A percentile compares a stretch with the other conserved stretches of the same genome.
Conservation (phyloP, 768 basidiomycete genomes). For the Pisolithus albus region DNA sequence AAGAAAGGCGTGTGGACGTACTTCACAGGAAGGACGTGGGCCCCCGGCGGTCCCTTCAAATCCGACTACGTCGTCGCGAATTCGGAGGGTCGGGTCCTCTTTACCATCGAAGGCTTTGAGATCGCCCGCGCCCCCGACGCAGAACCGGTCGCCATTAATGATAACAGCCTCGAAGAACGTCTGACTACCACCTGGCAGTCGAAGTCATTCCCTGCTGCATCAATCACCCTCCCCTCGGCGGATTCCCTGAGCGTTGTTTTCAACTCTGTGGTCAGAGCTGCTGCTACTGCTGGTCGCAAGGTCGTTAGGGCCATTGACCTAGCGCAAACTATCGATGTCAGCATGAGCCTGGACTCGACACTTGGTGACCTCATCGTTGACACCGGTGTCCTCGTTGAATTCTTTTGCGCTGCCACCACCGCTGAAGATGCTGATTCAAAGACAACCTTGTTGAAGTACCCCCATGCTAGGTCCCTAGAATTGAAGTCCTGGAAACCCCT, state of each 20-base stretch:
- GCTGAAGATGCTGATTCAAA: constrained; percentile 20
- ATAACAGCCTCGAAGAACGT: constrained; percentile 23
- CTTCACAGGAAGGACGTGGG: constrained; percentile 19
- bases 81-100: constrained; percentile 22
- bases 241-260: constrained; percentile 6
- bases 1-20: constrained; percentile 27
- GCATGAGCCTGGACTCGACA: constrained; percentile 9
- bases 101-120: constrained; percentile 30
- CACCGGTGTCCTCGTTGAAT: constrained; percentile 9
- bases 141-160: constrained; percentile 19
- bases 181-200: constrained; percentile 28
- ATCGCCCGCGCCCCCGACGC: constrained; percentile 26
- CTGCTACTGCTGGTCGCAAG: constrained; percentile 14
- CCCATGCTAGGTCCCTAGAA: constrained; percentile 10
- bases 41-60: constrained; percentile 15
- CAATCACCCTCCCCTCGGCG: constrained; percentile 4
- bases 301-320: constrained; percentile 22
- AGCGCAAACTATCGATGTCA: constrained; percentile 13
- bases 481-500: constrained; percentile 16
- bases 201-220: constrained; percentile 17
- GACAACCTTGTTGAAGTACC: constrained; percentile 8
- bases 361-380: constrained; percentile 15
- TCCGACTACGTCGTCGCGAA: constrained; percentile 24
- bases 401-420: constrained; percentile 12
- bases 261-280: constrained; percentile 10